Base-by-base conservation (phyloP, 345 rosid genomes). In the Salix caprea region DNA sequence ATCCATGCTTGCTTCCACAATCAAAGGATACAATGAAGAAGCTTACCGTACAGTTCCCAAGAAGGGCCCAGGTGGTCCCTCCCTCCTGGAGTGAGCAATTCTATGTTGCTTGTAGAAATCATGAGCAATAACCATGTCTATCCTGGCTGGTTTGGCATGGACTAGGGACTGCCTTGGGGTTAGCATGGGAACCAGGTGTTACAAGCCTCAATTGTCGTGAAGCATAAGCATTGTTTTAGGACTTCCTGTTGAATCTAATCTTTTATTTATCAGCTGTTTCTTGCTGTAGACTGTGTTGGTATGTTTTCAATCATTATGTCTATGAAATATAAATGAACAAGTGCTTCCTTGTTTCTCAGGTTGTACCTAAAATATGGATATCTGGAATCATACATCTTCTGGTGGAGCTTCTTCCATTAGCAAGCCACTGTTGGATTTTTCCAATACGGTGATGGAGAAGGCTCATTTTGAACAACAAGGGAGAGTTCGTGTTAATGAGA, bases 361-460 rank as follows among this genome's bases (percentile, higher is more conserved):
- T 75, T 71, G 50, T 62, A 23, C 70, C 18, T 19, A 67, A 79
- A 81, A 30, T 66, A 93, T 94, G 98, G 93, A 91, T 54, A 72
- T 73, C 2, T 76, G 90, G 87, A 88, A 85, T 85, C 82, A 75
- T 74, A 64, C 83, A 61, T 71, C 86, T 78, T 85, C 87, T 48
- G 78, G 71, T 75, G 86, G 77, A 72, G 78, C 88, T 77, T 72
- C 86, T 70, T 85, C 88, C 78, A 84, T 87, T 81, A 77, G 80
- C 78, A 81, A 87, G 83, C 89, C 84, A 71, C 77, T 86, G 76
- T 83, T 84, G 56, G 82, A 66, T 74, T 80, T 81, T 67, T 71
- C 87, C 6, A 87, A 84, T 70, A 79, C 70, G 42, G 77, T 81
- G 76, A 87, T 81, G 74, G 88, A 79, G 76, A 85, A 80, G 83